Percentiles rank a stretch among this genome's conserved stretches.
Conservation (phyloP, 108 stramenopile species). For the Conticribra weissflogii region DNA sequence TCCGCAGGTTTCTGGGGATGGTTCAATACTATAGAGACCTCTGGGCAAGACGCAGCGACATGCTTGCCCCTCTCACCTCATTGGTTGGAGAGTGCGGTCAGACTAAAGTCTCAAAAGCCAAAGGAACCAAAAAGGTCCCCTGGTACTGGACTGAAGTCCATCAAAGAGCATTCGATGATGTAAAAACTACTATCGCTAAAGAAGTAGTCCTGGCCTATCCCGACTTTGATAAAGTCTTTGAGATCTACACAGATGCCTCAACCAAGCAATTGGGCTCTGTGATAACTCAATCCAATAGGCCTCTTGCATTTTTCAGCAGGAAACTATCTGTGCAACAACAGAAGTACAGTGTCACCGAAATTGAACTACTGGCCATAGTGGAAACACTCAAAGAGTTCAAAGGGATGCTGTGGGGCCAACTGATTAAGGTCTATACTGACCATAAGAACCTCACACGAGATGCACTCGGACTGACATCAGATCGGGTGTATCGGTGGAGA, state of each 20-base stretch:
- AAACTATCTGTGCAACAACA: too few relatives aligned
- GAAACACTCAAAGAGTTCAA: constrained; percentile 1
- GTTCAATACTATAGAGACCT: constrained; percentile 59
- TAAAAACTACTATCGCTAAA: constrained; percentile 35
- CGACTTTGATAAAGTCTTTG: constrained; percentile 37
- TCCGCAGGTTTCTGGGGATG: constrained; percentile 20
- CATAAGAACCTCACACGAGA: not conserved
- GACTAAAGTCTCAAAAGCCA: constrained; percentile 13
- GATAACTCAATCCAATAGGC: not conserved
- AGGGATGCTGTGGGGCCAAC: not conserved
- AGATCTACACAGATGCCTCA: constrained; percentile 8
- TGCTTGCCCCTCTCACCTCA: constrained; percentile 50
- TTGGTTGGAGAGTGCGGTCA: constrained; percentile 23
- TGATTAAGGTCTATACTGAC: not conserved
- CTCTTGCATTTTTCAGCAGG: not conserved
- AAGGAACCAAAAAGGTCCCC: constrained; percentile 5
- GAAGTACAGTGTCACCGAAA: too few relatives aligned
- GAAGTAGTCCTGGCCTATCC: constrained; percentile 52
- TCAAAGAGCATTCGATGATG: constrained; percentile 48
- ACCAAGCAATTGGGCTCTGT: not conserved
- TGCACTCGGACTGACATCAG: not conserved
- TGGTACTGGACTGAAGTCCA: constrained; percentile 32
- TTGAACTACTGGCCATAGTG: too few relatives aligned
- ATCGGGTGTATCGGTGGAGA: constrained; percentile 4
- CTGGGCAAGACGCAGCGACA: constrained; percentile 43